A percentile compares a stretch with the other conserved stretches of the same genome.
phyloP scores from a whole-genome alignment of 768 basidiomycete species.

The Xanthoconium purpureum region DNA sequence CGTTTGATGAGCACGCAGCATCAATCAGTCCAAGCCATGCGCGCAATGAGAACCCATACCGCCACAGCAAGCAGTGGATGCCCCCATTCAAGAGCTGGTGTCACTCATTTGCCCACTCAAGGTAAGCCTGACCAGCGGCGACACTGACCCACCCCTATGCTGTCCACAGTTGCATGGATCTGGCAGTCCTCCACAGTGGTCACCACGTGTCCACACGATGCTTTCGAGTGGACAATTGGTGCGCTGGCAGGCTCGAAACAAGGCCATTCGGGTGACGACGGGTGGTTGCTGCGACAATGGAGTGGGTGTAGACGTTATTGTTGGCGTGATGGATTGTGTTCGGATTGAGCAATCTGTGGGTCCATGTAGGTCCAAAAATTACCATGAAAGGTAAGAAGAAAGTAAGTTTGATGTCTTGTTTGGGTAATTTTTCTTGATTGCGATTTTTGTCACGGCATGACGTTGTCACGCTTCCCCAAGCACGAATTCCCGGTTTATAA shows the following conservation, averaged over 20 bases:
- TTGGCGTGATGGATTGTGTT: conserved; percentile 28
- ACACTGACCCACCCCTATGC: background rate
- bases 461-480: conserved; percentile 22
- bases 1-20: background rate
- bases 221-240: conserved; percentile 4
- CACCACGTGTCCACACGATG: background rate
- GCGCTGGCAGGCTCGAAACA: conserved; percentile 1
- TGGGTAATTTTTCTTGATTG: conserved; percentile 30
- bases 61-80: no score
- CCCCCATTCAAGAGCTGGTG: no score
- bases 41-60: background rate
- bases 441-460: conserved; percentile 30
- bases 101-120: background rate
- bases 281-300: background rate
- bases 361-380: conserved; percentile 32
- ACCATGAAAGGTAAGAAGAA: conserved; percentile 17
- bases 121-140: background rate
- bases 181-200: background rate
- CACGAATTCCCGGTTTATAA: conserved; percentile 25
- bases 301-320: conserved; percentile 2
- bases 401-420: conserved; percentile 4
- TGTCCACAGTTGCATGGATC: background rate
- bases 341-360: conserved; percentile 14
- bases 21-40: background rate
- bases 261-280: background rate